Percentiles rank a stretch among this genome's conserved stretches.
phyloP scores from a whole-genome alignment of 148 eudicot genomes.

The Nyssa sinensis region DNA sequence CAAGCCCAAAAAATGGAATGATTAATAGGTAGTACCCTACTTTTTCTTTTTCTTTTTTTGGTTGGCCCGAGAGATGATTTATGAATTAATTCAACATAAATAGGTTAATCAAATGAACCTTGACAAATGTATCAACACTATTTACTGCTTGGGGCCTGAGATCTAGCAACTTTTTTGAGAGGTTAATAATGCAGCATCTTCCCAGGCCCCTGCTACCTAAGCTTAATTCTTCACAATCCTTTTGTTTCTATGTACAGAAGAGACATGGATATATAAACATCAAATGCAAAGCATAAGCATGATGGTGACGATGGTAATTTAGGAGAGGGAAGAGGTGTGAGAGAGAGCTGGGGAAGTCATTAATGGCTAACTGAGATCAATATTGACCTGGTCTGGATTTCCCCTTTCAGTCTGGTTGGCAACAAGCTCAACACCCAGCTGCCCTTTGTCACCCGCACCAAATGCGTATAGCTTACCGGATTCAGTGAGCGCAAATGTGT shows the following conservation, averaged over 20 bases:
- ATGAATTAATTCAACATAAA: slow-evolving; percentile 10
- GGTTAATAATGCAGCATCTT: slow-evolving; percentile 14
- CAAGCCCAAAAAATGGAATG: too few relatives aligned
- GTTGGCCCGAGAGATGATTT: too few relatives aligned
- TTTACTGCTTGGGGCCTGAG: slow-evolving; percentile 28
- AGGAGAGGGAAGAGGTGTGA: neutral
- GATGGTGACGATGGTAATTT: slow-evolving; percentile 10
- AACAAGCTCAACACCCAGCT: slow-evolving; percentile 70
- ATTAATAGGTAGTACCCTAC: too few relatives aligned
- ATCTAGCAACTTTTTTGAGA: slow-evolving; percentile 15
- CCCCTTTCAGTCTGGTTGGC: slow-evolving; percentile 61
- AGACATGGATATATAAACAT: slow-evolving; percentile 31
- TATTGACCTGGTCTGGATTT: slow-evolving; percentile 53
- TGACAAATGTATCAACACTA: slow-evolving; percentile 31
- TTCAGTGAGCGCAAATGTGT: slow-evolving; percentile 86
- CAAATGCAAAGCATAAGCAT: slow-evolving; percentile 18
- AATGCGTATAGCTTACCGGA: slow-evolving; percentile 80
- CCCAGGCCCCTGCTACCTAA: slow-evolving; percentile 12
- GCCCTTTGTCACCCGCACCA: slow-evolving; percentile 89
- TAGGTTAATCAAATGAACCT: slow-evolving; percentile 6
- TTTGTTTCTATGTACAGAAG: slow-evolving; percentile 43
- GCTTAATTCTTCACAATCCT: slow-evolving; percentile 36
- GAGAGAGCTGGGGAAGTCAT: neutral
- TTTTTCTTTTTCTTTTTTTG: too few relatives aligned
- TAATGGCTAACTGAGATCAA: slow-evolving; percentile 55